Base-by-base conservation (phyloP, 176 grass and related monocot genomes). In the Juncus inflexus region DNA sequence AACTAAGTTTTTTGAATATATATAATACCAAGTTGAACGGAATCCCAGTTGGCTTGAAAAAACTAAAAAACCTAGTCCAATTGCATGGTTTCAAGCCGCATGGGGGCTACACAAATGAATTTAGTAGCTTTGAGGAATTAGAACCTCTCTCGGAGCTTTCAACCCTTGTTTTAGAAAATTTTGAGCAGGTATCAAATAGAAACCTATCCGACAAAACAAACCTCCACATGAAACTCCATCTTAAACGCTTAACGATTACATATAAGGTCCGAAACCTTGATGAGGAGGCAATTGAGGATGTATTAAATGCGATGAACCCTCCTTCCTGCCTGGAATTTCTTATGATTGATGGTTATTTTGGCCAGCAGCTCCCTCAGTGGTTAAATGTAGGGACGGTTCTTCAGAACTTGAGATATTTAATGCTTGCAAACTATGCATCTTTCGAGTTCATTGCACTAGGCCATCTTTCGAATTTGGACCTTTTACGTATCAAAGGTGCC, bases 371-470 rank as follows among this genome's bases (percentile, higher is more conserved):
- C 11, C 49, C 66, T 39, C 36, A 39, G 3, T 69, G 66, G 66
- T 19, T 69, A 35, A 69, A 55, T n/a, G 39, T 15, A 3, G 66
- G 66, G 15, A 37, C 53, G 2, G 15, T 37, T 8, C 63, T 69
- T 61, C 66, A 69, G 35, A 55, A 69, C 35, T 61, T 78, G 35
- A 69, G 50, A 62, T 60, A 78, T 40, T 10, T 78, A 55, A 50
- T 15, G 58, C 43, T 78, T 15, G 37, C 35, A 36, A n/a, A 60
- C 35, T 62, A 41, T 62, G 5, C 56, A 42, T 58, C 52, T 15
- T 68, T 78, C 15, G 59, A 67, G 52, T 66, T 85, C 52, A 76
- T 78, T 16, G 76, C 76, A 62, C 58, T 85, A 59, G 76, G 82
- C 5, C 64, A 80, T 76, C 77, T 85, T 60, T 58, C 53, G 4